These are phyloP conservation scores for Ustilago sp. DNA, from an alignment of 1,284 basidiomycete genomes.

Conservation along the genomic window DNA sequence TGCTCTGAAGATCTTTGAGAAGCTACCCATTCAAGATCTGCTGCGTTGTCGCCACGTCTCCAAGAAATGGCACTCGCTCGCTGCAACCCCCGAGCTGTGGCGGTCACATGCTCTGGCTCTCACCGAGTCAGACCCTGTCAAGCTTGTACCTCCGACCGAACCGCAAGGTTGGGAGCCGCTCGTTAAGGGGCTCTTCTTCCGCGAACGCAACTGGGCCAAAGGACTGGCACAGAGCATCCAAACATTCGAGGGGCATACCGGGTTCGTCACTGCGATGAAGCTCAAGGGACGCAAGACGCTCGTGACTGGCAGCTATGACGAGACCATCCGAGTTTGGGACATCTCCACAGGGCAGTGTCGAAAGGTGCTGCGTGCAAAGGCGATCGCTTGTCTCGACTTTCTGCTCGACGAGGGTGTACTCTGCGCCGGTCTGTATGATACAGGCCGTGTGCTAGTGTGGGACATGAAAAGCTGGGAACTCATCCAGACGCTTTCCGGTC, in stretches of 20 bases:
- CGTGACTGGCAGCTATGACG: conserved; percentile 89
- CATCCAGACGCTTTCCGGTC: conserved; percentile 79
- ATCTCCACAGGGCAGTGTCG: conserved; percentile 79
- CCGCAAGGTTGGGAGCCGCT: conserved; percentile 74
- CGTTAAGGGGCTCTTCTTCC: conserved; percentile 83
- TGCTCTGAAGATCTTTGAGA: conserved; percentile 77
- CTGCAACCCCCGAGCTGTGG: conserved; percentile 82
- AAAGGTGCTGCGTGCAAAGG: conserved; percentile 83
- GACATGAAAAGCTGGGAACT: conserved; percentile 52
- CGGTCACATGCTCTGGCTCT: conserved; percentile 79
- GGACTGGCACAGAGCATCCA: conserved; percentile 79
- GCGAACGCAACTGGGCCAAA: conserved; percentile 82
- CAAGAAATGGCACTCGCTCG: conserved; percentile 79
- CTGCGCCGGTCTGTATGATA: conserved; percentile 90
- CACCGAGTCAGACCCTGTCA: conserved; percentile 79
- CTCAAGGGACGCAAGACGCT: conserved; percentile 76
- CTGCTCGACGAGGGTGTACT: conserved; percentile 86
- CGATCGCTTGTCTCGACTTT: conserved; percentile 90
- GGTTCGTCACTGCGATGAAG: conserved; percentile 86
- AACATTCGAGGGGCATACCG: conserved; percentile 84
- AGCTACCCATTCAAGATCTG: conserved; percentile 76
- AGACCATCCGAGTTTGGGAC: conserved; percentile 70
- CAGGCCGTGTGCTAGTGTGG: conserved; percentile 73
- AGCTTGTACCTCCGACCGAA: conserved; percentile 37
- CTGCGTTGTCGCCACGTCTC: conserved; percentile 74